A percentile compares a stretch with the other conserved stretches of the same genome.
phyloP scores from a whole-genome alignment of 345 rosid genomes.

The Punica granatum region DNA sequence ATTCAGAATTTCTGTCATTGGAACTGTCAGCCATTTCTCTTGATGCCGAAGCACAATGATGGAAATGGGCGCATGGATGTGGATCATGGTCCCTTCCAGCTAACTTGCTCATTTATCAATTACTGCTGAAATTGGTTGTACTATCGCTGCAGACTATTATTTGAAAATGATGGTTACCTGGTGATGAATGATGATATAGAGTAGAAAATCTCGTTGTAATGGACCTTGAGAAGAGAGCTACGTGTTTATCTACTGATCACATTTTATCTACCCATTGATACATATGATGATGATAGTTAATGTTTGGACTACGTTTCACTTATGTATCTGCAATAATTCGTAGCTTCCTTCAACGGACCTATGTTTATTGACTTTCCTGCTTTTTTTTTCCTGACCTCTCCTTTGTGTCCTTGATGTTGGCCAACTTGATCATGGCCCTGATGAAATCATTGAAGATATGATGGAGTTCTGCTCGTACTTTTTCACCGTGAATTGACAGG shows the following conservation, averaged over 20 bases:
- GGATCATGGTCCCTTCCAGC: background rate
- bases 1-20: background rate
- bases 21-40: background rate
- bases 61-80: background rate
- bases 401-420: conserved; percentile 22
- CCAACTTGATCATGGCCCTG: conserved; percentile 34
- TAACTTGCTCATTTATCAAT: background rate
- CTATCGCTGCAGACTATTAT: background rate
- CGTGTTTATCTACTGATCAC: too few relatives aligned
- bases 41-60: background rate
- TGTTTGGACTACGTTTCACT: background rate
- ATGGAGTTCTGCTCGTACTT: conserved; percentile 8
- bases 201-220: background rate
- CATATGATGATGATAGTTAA: too few relatives aligned
- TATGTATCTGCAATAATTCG: background rate
- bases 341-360: background rate
- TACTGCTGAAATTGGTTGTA: background rate
- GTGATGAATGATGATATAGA: background rate
- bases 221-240: background rate
- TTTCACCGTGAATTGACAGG: conserved; percentile 17
- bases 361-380: conserved; percentile 16
- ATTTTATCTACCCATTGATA: too few relatives aligned
- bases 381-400: conserved; percentile 30
- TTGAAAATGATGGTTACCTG: background rate
- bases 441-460: conserved; percentile 21